Base-by-base conservation (phyloP, 2,329 filamentous ascomycete genomes). In the Pseudogymnoascus sp. region DNA sequence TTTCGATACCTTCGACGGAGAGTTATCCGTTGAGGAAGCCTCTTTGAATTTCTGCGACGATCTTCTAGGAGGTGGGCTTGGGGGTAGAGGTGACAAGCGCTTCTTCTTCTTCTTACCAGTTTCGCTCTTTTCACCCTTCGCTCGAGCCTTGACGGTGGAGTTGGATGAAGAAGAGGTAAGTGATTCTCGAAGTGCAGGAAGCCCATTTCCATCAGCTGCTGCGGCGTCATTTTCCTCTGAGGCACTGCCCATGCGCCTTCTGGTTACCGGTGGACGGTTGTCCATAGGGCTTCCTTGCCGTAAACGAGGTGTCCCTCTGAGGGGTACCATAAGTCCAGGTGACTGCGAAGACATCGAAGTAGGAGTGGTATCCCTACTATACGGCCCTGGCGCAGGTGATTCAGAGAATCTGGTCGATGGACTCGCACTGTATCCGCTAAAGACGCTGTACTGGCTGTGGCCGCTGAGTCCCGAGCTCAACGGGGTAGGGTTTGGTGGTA, bases 331-430 rank as follows among this genome's bases (percentile, higher is more conserved):
- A 4, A 87, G 72, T 2, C 83, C 81, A 3, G 89, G 87, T 14
- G 88, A 91, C 67, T 88, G 86, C 1, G 89, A 91, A 6, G 86
- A 88, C 64, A 89, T 85, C 8, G 89, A 91, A 4, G 88, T 91
- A 6, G 89, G 89, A 2, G 89, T 91, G 0, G 88, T 91, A 62
- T 89, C 87, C 64, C 88, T 81, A 69, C 88, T 91, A 72, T 90
- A 91, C 4, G 84, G 76, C 2, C 86, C 83, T 9, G 87, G 84
- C 1, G 83, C 82, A 18, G 47, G 84, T 0, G 89, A 91, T 61
- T 85, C 88, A 1, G 87, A 90, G 68, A 88, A 91, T 63, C 86
- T 79, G 1, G 89, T 91, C 3, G 88, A 91, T 37, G 88, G 87
- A 62, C 87, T 91, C 22, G 79, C 83, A 63, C 88, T 90, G 60